Evolutionary conservation across 257 asterid species (phyloP), one percentile per base, ranked within the genome.

Genomic region (Ehretia macrophylla): DNA sequence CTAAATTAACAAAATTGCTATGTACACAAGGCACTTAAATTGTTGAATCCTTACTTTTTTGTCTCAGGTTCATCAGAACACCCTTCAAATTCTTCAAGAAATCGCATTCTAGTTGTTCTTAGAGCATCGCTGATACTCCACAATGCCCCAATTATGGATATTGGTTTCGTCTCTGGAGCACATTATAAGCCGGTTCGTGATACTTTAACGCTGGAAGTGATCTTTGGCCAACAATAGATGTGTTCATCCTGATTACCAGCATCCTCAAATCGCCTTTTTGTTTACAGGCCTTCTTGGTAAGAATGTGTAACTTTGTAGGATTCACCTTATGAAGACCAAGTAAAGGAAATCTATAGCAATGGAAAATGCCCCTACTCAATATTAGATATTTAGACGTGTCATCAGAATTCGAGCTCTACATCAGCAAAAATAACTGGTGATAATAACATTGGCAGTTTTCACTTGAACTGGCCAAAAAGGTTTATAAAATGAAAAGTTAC

Each of bases 31-130:
- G 32, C 14, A 14, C 47, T 51, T 20, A 22, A 19, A 27, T 51
- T 48, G 51, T 55, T 56, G 42, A 65, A 49, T 68, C 64, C 37
- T 62, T 64, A 56, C 8, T 62, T 64, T 51, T 70, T 56, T 55
- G 59, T 62, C 60, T 55, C 95, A 92, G 97, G 97, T 92, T 77
- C 98, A 88, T 63, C 95, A 82, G 82, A 88, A 92, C 64, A 88
- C 98, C 37, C 93, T 88, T 61, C 90, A 92, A 79, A 85, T 92
- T 71, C 98, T 88, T 75, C 84, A 92, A 78, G 98, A 92, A 71
- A 88, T 88, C 14, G 97, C 98, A 17, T 92, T 85, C 81, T 92
- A 82, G 83, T 56, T 42, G 47, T 44, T 37, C 65, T 48, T 16
- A 11, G 44, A 17, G 54, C 19, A 20, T 57, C 10, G 8, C 38